Percentiles rank a stretch among this genome's conserved stretches.
These are phyloP conservation scores for Paramarasmius palmivorus DNA, from an alignment of 1,284 basidiomycete species.

Conservation along the genomic window DNA sequence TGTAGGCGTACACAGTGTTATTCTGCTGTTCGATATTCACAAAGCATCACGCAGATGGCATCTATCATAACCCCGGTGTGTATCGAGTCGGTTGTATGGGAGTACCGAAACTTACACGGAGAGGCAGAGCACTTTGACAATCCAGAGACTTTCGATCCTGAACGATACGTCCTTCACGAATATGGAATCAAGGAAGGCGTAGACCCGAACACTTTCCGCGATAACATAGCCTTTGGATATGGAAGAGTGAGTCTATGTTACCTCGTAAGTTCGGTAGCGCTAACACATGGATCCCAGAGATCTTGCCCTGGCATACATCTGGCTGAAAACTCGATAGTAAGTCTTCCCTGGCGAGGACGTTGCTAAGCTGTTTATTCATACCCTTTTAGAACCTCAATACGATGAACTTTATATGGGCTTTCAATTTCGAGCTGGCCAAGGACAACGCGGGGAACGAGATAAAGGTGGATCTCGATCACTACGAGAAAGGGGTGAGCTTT, in stretches of 20 bases:
- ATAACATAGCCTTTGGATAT: slow-evolving; percentile 16
- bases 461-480: slow-evolving; percentile 5
- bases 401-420: slow-evolving; percentile 29
- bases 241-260: slow-evolving; percentile 16
- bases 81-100: background rate
- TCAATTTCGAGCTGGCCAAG: slow-evolving; percentile 17
- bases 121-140: slow-evolving; percentile 18
- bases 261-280: background rate
- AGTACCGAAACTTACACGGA: background rate
- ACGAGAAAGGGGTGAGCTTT: background rate
- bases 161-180: slow-evolving; percentile 16
- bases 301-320: slow-evolving; percentile 30
- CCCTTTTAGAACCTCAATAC: slow-evolving; percentile 10
- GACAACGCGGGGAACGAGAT: slow-evolving; percentile 9
- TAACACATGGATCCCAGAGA: slow-evolving; percentile 12
- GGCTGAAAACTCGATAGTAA: slow-evolving; percentile 30
- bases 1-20: slow-evolving; percentile 11
- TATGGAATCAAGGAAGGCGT: slow-evolving; percentile 18
- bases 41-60: slow-evolving; percentile 13
- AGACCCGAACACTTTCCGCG: slow-evolving; percentile 12
- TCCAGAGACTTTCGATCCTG: slow-evolving; percentile 20
- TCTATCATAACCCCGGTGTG: slow-evolving; percentile 20
- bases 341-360: background rate
- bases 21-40: background rate
- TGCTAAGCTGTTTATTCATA: too few species aligned